These are phyloP conservation scores for Monascus ruber DNA, from an alignment of 2,329 filamentous ascomycete species.

Conservation along the genomic window DNA sequence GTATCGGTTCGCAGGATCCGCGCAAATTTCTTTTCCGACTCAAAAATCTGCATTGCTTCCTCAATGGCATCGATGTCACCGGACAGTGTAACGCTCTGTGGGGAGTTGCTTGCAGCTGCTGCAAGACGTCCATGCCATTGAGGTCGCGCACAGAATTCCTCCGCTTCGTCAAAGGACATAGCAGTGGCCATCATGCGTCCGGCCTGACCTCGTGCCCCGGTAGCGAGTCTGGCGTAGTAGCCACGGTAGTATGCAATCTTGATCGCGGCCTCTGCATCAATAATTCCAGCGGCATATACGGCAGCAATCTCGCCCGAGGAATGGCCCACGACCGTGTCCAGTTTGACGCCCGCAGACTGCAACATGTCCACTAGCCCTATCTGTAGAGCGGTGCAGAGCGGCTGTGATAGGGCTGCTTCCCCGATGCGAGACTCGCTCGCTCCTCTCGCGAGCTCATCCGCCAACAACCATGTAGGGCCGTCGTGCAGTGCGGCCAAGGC, in stretches of 20 bases:
- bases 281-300: slow-evolving; percentile 12
- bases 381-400: background rate
- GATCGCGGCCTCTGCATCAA: slow-evolving; percentile 7
- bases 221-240: background rate
- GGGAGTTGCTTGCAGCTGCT: background rate
- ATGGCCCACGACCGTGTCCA: slow-evolving; percentile 15
- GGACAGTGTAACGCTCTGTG: background rate
- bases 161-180: slow-evolving; percentile 2
- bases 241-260: slow-evolving; percentile 7
- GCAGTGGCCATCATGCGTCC: slow-evolving; percentile 8
- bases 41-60: slow-evolving; percentile 2
- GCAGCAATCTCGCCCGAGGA: slow-evolving; percentile 21
- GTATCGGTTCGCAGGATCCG: slow-evolving; percentile 5
- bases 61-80: background rate
- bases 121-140: background rate
- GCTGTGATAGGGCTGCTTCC: background rate
- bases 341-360: slow-evolving; percentile 1
- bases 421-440: slow-evolving; percentile 1
- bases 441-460: slow-evolving; percentile 2
- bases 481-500: slow-evolving; percentile 1
- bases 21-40: background rate
- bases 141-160: slow-evolving; percentile 1
- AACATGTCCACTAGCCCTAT: slow-evolving; percentile 1
- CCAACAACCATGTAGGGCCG: slow-evolving; percentile 1
- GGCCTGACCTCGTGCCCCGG: background rate